These are phyloP conservation scores for Zoysia japonica DNA, from an alignment of 176 grass and related monocot genomes.

Conservation along the genomic window DNA sequence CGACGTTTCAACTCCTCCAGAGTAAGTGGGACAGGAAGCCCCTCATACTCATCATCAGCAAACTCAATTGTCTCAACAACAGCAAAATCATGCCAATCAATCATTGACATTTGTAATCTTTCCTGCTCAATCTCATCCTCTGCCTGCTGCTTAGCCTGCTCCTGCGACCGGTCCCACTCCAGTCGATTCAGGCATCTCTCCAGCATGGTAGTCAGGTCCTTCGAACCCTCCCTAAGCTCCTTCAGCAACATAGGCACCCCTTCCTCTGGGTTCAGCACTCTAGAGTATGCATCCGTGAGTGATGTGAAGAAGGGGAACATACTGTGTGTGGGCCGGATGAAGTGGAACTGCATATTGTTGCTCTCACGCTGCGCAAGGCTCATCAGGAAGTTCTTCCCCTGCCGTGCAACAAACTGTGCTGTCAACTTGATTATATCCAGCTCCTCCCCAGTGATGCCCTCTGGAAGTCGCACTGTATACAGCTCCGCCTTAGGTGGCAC, in stretches of 20 bases:
- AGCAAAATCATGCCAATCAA: conserved; percentile 97
- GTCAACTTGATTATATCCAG: conserved; percentile 94
- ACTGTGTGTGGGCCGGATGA: conserved; percentile 88
- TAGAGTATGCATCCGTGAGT: conserved; percentile 75
- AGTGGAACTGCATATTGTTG: conserved; percentile 80
- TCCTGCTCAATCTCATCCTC: conserved; percentile 97
- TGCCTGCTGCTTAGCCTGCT: conserved; percentile 82
- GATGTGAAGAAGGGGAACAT: conserved; percentile 92
- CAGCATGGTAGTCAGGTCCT: conserved; percentile 66
- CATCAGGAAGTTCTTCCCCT: conserved; percentile 81
- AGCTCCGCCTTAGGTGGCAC: conserved; percentile 75
- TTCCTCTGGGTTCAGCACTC: conserved; percentile 71
- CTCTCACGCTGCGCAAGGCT: conserved; percentile 58
- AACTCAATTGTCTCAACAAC: conserved; percentile 94
- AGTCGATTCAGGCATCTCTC: conserved; percentile 83
- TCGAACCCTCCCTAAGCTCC: conserved; percentile 51
- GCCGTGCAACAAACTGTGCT: conserved; percentile 86
- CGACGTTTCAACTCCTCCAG: conserved; percentile 82
- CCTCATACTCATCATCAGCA: conserved; percentile 80
- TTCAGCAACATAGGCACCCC: conserved; percentile 41
- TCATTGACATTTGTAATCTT: conserved; percentile 86
- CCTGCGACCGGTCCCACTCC: conserved; percentile 93
- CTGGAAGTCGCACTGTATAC: conserved; percentile 76
- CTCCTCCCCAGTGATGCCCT: conserved; percentile 91
- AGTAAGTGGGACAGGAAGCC: conserved; percentile 70